Percentiles rank a stretch among this genome's conserved stretches.
phyloP scores from a whole-genome alignment of 176 grass and related monocot genomes.

The Coix lacrymajobi region DNA sequence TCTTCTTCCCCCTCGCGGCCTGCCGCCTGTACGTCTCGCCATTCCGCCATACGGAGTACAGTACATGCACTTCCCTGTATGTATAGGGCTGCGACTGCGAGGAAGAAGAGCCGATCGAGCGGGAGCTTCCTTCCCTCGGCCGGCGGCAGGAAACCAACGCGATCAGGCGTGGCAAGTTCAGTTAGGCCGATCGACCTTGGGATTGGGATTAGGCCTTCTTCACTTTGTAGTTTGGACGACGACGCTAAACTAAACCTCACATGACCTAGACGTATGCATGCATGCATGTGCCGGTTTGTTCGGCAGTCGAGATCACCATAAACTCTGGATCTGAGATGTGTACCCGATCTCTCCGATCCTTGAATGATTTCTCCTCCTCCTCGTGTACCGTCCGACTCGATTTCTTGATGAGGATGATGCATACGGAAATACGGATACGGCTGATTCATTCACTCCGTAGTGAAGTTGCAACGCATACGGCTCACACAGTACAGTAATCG shows the following conservation, averaged over 20 bases:
- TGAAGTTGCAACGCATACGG: not conserved
- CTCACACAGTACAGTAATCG: not conserved
- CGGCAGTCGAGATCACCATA: slow-evolving; percentile 31
- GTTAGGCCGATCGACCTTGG: not conserved
- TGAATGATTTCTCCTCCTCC: not conserved
- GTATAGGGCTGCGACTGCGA: not conserved
- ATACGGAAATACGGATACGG: not conserved
- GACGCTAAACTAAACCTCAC: not conserved
- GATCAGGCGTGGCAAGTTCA: too few relatives aligned
- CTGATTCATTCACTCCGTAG: not conserved
- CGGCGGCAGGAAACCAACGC: not conserved
- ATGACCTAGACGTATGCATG: not conserved
- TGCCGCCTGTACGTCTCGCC: slow-evolving; percentile 1
- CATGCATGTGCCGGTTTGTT: slow-evolving; percentile 25
- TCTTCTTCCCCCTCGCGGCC: not conserved
- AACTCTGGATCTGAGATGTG: slow-evolving; percentile 10
- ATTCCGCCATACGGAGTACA: not conserved
- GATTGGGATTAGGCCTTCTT: not conserved
- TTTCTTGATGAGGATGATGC: not conserved
- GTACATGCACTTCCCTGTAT: too few relatives aligned
- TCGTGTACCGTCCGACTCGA: not conserved
- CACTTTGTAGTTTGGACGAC: too few relatives aligned
- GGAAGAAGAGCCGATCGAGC: not conserved
- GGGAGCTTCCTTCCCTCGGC: not conserved
- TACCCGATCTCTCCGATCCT: not conserved